phyloP scores from a whole-genome alignment of 2,329 filamentous ascomycete species.

The Gliomastix tumulicola region DNA sequence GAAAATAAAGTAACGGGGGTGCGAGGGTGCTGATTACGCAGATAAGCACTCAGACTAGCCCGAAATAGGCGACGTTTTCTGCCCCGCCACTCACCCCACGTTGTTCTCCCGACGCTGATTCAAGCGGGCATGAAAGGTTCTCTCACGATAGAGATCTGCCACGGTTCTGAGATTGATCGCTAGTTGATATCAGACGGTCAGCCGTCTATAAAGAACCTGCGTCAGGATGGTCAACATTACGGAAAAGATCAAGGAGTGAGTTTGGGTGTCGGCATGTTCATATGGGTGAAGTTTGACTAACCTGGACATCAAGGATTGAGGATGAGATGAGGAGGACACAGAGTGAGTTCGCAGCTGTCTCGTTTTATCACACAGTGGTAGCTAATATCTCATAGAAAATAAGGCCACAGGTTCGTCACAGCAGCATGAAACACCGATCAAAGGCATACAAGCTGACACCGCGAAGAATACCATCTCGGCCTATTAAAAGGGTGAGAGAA shows the following conservation, averaged over 20 bases:
- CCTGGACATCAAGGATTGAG: conserved; percentile 70
- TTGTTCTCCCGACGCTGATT: too few relatives aligned
- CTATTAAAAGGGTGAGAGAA: conserved; percentile 80
- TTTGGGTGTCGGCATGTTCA: conserved; percentile 5
- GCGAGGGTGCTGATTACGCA: too few relatives aligned
- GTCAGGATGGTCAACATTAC: conserved; percentile 95
- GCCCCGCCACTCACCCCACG: too few relatives aligned
- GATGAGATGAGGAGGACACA: conserved; percentile 99
- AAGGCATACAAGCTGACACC: too few relatives aligned
- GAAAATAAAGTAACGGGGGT: too few relatives aligned
- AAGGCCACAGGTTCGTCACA: conserved; percentile 83
- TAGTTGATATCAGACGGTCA: conserved; percentile 14
- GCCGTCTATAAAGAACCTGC: conserved; percentile 20
- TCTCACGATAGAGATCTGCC: too few relatives aligned
- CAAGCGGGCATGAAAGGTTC: too few relatives aligned
- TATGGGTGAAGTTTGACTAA: conserved; percentile 12
- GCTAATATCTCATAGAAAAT: too few relatives aligned
- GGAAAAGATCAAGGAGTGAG: conserved; percentile 98
- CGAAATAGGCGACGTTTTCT: too few relatives aligned
- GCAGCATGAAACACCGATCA: neutral
- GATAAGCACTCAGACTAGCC: too few relatives aligned
- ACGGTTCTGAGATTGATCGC: neutral
- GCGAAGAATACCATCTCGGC: conserved; percentile 90
- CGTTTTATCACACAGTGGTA: too few relatives aligned
- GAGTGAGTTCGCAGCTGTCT: too few relatives aligned